Conservation (phyloP, 164 flowering plant genomes). For the Tetracentron sinense region DNA sequence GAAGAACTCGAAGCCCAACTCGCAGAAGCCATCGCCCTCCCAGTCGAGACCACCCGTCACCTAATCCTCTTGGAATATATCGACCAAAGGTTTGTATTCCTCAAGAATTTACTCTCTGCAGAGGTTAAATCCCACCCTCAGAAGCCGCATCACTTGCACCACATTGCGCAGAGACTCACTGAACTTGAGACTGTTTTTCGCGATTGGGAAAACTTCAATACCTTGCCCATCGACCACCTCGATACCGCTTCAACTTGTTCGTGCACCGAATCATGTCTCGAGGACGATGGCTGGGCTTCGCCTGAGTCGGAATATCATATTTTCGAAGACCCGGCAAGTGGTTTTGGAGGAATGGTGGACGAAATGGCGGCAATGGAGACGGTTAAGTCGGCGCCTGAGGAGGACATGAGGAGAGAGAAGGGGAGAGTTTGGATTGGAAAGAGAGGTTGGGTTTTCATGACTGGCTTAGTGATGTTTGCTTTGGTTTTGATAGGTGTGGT, state of each 20-base stretch:
- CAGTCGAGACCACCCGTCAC: constrained; percentile 2
- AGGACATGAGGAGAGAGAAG: neutral
- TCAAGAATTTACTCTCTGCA: constrained; percentile 29
- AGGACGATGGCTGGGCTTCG: constrained; percentile 24
- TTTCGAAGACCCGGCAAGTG: constrained; percentile 2
- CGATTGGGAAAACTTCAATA: constrained; percentile 13
- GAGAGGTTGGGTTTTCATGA: constrained; percentile 14
- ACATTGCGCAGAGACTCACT: constrained; percentile 22
- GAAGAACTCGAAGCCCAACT: constrained; percentile 34
- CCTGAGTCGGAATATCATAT: neutral
- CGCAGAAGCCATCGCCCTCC: constrained; percentile 9
- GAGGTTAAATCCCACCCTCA: constrained; percentile 29
- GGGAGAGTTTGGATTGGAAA: constrained; percentile 10
- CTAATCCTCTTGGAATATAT: constrained; percentile 14
- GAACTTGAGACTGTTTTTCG: constrained; percentile 25
- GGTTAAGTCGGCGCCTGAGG: neutral
- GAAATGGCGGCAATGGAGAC: neutral
- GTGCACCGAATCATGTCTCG: constrained; percentile 35
- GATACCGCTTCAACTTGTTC: constrained; percentile 28
- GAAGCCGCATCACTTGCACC: constrained; percentile 27
- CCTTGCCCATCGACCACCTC: neutral
- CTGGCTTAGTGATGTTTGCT: constrained; percentile 17
- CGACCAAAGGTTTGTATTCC: constrained; percentile 21
- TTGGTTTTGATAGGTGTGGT: constrained; percentile 20
- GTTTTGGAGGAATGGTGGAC: neutral